Evolutionary conservation across 352 stramenopile species (phyloP).

Genomic region (Phytophthora aleatoria): DNA sequence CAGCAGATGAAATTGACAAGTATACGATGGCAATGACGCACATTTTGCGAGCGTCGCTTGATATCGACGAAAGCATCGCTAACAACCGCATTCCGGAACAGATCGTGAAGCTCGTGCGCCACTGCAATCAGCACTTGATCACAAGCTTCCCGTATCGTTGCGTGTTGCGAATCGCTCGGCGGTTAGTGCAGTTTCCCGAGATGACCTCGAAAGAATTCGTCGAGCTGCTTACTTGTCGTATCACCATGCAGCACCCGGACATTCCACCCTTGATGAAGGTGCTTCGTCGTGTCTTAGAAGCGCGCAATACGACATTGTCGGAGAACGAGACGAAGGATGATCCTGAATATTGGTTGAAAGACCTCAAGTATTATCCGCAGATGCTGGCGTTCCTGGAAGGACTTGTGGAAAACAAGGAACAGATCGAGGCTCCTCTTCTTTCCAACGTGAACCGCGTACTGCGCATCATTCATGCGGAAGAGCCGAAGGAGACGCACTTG

Average conservation of each 20-base stretch:
- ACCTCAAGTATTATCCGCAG: constrained; percentile 67
- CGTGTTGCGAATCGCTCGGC: constrained; percentile 61
- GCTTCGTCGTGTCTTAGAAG: constrained; percentile 73
- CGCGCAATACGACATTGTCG: constrained; percentile 39
- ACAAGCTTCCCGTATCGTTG: constrained; percentile 76
- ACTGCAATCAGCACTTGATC: constrained; percentile 78
- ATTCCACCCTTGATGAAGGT: constrained; percentile 73
- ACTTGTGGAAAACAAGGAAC: constrained; percentile 53
- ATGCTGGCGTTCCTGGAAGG: constrained; percentile 67
- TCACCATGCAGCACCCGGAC: constrained; percentile 72
- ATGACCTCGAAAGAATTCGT: constrained; percentile 75
- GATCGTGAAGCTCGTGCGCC: constrained; percentile 72
- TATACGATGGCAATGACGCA: constrained; percentile 74
- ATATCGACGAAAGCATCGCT: constrained; percentile 76
- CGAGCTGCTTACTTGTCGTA: constrained; percentile 72
- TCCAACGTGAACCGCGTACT: constrained; percentile 81
- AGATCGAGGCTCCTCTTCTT: constrained; percentile 51
- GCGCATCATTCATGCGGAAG: constrained; percentile 71
- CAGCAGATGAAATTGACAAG: constrained; percentile 64
- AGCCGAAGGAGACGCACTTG: constrained; percentile 51
- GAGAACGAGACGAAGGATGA: constrained; percentile 42
- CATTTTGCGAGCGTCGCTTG: constrained; percentile 64
- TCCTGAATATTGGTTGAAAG: constrained; percentile 54
- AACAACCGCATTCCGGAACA: constrained; percentile 71
- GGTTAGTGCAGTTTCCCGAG: constrained; percentile 66